Base-by-base conservation (phyloP, 192 early-diverging fungal genomes). In the Coemansia sp. region DNA sequence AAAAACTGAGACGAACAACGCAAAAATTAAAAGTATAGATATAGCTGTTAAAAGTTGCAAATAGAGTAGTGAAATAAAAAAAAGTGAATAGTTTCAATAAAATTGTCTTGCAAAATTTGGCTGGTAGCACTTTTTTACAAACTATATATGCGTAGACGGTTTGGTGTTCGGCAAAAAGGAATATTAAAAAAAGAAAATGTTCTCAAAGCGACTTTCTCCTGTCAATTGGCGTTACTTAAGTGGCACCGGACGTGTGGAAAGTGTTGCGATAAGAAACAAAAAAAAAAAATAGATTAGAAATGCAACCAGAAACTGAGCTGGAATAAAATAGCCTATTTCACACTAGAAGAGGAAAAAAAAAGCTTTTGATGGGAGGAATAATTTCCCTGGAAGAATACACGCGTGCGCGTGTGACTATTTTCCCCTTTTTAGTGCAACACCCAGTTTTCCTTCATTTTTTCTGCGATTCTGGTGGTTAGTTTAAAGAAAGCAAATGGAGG, bases 1-100 rank as follows among this genome's bases (percentile, higher is more conserved):
- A 63, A 21, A 50, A 31, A 66, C 17, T 32, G 57, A 30, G 56
- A 51, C 57, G 57, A 67, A 67, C 36, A 60, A 29, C 8, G 51
- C 31, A 42, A 56, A 42, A 19, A 61, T 33, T 61, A 29, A 54
- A 27, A 68, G 36, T 21, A 42, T 25, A 29, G 5, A 60, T 33
- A 60, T 11, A 9, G 36, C 25, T 1, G 56, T 32, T 27, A 56
- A 22, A 27, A 6, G n/a, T 30, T 31, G 29, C 19, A 46, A 46
- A 46, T 46, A 46, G 3, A 46, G 20, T 27, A 46, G 39, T 10
- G 25, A 66, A 51, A 55, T 46, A 39, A 30, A 55, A 55, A 39
- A 30, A 58, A 51, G 22, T 36, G 57, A 56, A 32, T 14, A 56
- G 31, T 42, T 31, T 54, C 31, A 39, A 25, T 3, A 17, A 33